Conservation (phyloP, 805 yeast genomes). For the Yarrowia sp. region DNA sequence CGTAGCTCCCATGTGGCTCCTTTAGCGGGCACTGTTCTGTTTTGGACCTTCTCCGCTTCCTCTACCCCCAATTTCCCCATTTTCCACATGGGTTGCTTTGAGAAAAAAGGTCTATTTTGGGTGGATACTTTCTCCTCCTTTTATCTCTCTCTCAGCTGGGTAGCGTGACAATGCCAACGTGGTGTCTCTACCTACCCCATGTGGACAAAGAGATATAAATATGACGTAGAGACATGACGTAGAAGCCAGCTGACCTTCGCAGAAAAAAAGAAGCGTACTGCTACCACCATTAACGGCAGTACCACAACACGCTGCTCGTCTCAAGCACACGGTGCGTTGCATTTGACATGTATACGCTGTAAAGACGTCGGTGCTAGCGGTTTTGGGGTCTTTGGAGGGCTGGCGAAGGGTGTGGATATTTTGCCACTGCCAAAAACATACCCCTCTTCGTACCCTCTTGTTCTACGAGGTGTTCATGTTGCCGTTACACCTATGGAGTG, state of each 20-base stretch:
- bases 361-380: background rate
- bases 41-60: too few relatives aligned
- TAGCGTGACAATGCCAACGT: background rate
- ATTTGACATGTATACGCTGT: constrained; percentile 10
- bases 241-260: background rate
- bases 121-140: too few relatives aligned
- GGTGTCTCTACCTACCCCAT: background rate
- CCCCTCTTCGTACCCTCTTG: background rate
- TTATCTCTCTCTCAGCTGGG: too few relatives aligned
- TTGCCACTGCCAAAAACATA: background rate
- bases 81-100: too few relatives aligned
- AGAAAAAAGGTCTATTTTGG: too few relatives aligned
- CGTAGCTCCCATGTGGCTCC: too few relatives aligned
- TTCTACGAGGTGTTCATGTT: too few relatives aligned
- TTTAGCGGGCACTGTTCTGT: too few relatives aligned
- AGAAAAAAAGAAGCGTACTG: too few relatives aligned
- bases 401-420: background rate
- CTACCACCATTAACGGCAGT: too few relatives aligned
- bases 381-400: background rate
- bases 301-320: background rate
- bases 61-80: too few relatives aligned
- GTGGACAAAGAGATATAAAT: constrained; percentile 5
- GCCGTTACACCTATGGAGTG: background rate
- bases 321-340: background rate
- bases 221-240: background rate